These are phyloP conservation scores for Collybia nuda DNA, from an alignment of 768 basidiomycete species.

Conservation along the genomic window DNA sequence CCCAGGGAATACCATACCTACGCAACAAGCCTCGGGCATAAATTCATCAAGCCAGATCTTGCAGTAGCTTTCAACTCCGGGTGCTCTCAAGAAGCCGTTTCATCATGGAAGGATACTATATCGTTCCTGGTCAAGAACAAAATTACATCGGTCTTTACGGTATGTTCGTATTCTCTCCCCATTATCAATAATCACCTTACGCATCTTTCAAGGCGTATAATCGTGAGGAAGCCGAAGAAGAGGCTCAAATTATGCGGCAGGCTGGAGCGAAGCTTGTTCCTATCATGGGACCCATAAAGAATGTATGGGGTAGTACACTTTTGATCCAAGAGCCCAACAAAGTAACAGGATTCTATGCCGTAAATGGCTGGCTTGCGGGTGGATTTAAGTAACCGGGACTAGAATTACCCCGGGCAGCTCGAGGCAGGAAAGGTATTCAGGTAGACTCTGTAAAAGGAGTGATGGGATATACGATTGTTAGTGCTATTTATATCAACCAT, in stretches of 20 bases:
- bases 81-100: conserved; percentile 16
- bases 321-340: conserved; percentile 25
- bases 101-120: conserved; percentile 25
- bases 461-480: too few species aligned
- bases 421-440: too few species aligned
- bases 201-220: conserved; percentile 27
- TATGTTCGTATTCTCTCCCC: conserved; percentile 10
- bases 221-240: conserved; percentile 25
- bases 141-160: conserved; percentile 33
- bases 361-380: conserved; percentile 34
- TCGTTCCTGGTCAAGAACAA: conserved; percentile 20
- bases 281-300: conserved; percentile 24
- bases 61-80: conserved; percentile 38
- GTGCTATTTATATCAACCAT: too few species aligned
- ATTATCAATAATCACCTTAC: background rate
- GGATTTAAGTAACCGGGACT: conserved; percentile 20
- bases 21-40: conserved; percentile 10
- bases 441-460: too few species aligned
- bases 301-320: conserved; percentile 31
- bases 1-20: conserved; percentile 30
- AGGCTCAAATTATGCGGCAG: conserved; percentile 19
- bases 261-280: conserved; percentile 22
- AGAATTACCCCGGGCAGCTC: too few species aligned
- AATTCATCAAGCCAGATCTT: conserved; percentile 27
- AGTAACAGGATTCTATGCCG: conserved; percentile 31